Conservation (phyloP, 2,329 filamentous ascomycete species). For the Trichoderma sp. region DNA sequence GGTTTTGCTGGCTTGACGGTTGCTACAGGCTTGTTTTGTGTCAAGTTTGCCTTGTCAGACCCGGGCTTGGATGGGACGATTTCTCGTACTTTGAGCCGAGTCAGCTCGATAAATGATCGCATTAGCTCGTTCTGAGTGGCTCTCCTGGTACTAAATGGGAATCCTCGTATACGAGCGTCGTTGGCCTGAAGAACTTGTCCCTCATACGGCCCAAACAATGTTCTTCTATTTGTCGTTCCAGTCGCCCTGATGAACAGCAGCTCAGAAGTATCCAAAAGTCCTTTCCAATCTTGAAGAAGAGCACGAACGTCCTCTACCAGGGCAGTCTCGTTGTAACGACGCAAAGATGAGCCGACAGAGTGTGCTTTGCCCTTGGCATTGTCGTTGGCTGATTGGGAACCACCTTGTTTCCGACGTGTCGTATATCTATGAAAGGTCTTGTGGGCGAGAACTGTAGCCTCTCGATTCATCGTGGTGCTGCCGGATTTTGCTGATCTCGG, state of each 20-base stretch:
- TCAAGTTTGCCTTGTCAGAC: constrained; percentile 39
- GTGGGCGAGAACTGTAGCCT: constrained; percentile 86
- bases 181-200: constrained; percentile 78
- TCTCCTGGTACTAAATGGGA: constrained; percentile 89
- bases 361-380: constrained; percentile 91
- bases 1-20: constrained; percentile 57
- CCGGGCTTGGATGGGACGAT: constrained; percentile 66
- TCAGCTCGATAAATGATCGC: constrained; percentile 91
- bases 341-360: constrained; percentile 85
- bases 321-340: constrained; percentile 92
- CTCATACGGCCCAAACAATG: constrained; percentile 89
- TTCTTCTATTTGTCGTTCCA: constrained; percentile 80
- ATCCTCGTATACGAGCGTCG: constrained; percentile 78
- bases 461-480: constrained; percentile 68
- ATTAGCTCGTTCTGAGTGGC: constrained; percentile 94
- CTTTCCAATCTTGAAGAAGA: constrained; percentile 81
- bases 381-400: constrained; percentile 91
- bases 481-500: constrained; percentile 73
- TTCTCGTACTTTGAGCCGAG: constrained; percentile 80
- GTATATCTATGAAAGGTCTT: constrained; percentile 99
- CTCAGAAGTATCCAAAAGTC: constrained; percentile 79
- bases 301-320: constrained; percentile 84
- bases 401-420: constrained; percentile 92
- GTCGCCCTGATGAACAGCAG: constrained; percentile 88
- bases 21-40: constrained; percentile 35